Evolutionary conservation across 192 early-diverging fungal genomes (phyloP).

Genomic region (Kickxella alabastrina): DNA sequence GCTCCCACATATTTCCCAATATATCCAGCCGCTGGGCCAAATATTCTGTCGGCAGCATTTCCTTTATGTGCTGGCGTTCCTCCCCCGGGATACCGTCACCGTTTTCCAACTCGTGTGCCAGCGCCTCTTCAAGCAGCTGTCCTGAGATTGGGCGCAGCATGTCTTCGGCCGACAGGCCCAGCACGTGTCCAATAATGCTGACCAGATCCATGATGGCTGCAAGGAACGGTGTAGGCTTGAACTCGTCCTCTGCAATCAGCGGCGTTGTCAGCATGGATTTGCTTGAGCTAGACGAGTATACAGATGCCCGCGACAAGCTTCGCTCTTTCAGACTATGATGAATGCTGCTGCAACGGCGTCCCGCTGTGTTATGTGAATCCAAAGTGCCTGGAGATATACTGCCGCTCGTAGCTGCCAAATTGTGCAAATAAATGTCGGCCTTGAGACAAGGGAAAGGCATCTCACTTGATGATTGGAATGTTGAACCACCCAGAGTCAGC

Average conservation of each 20-base stretch:
- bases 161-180: conserved; percentile 15
- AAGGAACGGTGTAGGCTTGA: conserved; percentile 42
- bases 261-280: conserved; percentile 17
- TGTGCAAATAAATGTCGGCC: no score
- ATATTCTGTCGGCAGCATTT: conserved; percentile 33
- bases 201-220: conserved; percentile 36
- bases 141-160: conserved; percentile 40
- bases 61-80: conserved; percentile 7
- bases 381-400: not conserved
- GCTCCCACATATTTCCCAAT: conserved; percentile 33
- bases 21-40: conserved; percentile 25
- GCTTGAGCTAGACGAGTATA: conserved; percentile 19
- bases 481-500: no score
- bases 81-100: conserved; percentile 4
- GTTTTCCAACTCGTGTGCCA: not conserved
- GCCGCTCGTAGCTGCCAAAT: not conserved
- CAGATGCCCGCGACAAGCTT: conserved; percentile 21
- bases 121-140: conserved; percentile 12
- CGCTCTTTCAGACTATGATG: conserved; percentile 6
- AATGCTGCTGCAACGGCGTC: not conserved
- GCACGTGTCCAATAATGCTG: conserved; percentile 31
- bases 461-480: no score
- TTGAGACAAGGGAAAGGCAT: no score
- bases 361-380: not conserved
- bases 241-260: conserved; percentile 45